Percentiles rank a stretch among this genome's conserved stretches.
These are phyloP conservation scores for Rosa persica DNA, from an alignment of 306 rosid genomes.

Conservation along the genomic window DNA sequence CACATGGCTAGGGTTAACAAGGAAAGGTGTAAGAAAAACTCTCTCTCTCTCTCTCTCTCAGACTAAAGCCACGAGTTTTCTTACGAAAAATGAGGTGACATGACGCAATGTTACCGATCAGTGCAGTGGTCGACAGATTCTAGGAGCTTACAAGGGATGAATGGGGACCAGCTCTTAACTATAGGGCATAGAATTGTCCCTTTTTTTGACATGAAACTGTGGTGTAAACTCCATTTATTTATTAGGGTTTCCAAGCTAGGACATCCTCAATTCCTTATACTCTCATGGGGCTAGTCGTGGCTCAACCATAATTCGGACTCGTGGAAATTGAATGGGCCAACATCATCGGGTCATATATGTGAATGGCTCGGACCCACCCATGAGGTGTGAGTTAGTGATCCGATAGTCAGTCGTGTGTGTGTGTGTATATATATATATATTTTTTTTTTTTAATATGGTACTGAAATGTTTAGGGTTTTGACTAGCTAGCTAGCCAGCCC, in stretches of 20 bases:
- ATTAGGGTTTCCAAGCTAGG: constrained; percentile 13
- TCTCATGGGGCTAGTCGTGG: constrained; percentile 22
- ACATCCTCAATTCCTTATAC: neutral
- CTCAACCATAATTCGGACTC: constrained; percentile 29
- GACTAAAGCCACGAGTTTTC: neutral
- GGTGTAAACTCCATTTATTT: constrained; percentile 50
- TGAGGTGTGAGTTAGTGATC: constrained; percentile 14
- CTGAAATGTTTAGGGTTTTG: neutral
- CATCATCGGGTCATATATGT: constrained; percentile 1
- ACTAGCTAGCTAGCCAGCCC: neutral
- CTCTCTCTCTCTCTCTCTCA: neutral
- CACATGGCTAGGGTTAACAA: neutral
- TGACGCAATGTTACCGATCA: neutral
- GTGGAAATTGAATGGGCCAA: constrained; percentile 16
- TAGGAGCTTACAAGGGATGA: neutral
- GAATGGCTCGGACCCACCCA: constrained; percentile 30
- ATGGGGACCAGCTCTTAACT: constrained; percentile 2
- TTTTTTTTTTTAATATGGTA: too few relatives aligned
- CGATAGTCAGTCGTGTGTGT: neutral
- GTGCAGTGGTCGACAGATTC: constrained; percentile 5
- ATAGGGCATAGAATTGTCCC: constrained; percentile 20
- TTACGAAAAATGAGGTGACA: neutral
- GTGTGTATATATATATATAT: too few relatives aligned
- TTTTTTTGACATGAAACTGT: constrained; percentile 21
- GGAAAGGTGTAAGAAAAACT: too few relatives aligned